These are phyloP conservation scores for Thraustochytrium striatum DNA, from an alignment of 352 stramenopile genomes.

Conservation along the genomic window DNA sequence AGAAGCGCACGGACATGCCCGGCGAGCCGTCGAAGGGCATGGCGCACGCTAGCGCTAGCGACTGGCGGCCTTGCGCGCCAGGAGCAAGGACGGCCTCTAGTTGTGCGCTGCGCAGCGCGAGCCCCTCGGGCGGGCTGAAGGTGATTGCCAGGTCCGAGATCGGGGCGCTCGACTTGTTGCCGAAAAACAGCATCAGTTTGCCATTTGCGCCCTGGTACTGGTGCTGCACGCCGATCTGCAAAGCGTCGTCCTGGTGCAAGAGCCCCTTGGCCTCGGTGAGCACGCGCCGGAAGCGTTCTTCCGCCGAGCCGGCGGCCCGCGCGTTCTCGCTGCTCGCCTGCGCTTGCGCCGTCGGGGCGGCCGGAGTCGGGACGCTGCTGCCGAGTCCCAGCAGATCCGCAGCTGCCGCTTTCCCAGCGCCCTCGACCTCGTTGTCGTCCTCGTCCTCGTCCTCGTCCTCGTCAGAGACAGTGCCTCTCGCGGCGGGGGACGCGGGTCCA, in stretches of 20 bases:
- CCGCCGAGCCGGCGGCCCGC: constrained; percentile 31
- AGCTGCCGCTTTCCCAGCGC: constrained; percentile 24
- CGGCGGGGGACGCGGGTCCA: constrained; percentile 20
- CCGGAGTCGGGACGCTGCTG: constrained; percentile 58
- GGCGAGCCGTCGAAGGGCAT: constrained; percentile 81
- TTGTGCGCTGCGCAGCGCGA: constrained; percentile 60
- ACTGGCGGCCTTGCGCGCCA: constrained; percentile 83
- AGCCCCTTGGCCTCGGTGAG: constrained; percentile 82
- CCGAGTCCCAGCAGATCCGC: constrained; percentile 49
- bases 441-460: too few relatives aligned
- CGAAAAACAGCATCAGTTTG: constrained; percentile 89
- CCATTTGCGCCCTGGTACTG: constrained; percentile 86
- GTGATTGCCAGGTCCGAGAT: constrained; percentile 75
- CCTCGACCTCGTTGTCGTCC: constrained; percentile 49
- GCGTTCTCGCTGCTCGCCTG: constrained; percentile 51
- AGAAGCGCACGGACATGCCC: constrained; percentile 76
- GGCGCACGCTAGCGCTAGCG: constrained; percentile 85
- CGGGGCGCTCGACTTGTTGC: constrained; percentile 77
- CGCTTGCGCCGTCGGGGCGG: constrained; percentile 48
- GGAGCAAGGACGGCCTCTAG: constrained; percentile 69
- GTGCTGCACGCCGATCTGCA: constrained; percentile 92
- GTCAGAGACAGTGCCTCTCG: too few relatives aligned
- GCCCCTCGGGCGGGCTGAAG: constrained; percentile 63
- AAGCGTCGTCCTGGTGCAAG: constrained; percentile 78
- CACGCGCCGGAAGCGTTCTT: constrained; percentile 71